phyloP scores from a whole-genome alignment of 2,329 filamentous ascomycete genomes.

The Falciphora oryzae region DNA sequence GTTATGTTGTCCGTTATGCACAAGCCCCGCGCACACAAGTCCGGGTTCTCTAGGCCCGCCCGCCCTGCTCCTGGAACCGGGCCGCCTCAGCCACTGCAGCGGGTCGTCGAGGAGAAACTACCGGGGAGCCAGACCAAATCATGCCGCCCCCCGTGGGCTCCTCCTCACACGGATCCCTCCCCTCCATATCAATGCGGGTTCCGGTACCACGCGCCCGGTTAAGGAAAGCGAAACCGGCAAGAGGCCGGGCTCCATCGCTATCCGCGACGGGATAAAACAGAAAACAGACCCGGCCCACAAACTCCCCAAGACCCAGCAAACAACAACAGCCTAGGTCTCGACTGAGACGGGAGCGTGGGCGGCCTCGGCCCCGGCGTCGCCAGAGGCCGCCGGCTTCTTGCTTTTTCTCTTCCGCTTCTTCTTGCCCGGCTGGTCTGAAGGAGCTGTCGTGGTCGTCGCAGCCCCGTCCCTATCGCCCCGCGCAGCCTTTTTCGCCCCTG shows the following conservation, averaged over 20 bases:
- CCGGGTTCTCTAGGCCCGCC: no score
- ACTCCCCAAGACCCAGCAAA: neutral
- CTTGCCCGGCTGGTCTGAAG: conserved; percentile 13
- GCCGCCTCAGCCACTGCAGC: neutral
- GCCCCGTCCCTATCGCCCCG: neutral
- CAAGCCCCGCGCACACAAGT: neutral
- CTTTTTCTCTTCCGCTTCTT: conserved; percentile 21
- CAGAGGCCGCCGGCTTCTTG: conserved; percentile 14
- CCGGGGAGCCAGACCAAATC: neutral
- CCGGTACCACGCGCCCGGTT: no score
- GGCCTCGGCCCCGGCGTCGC: neutral
- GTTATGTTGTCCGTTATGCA: neutral
- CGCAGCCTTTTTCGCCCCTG: neutral
- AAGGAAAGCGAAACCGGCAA: no score
- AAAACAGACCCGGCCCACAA: neutral
- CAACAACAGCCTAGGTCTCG: conserved; percentile 1
- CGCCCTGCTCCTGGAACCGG: neutral
- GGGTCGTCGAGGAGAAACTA: neutral
- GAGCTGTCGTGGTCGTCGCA: neutral
- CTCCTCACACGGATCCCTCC: neutral
- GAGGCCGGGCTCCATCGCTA: neutral
- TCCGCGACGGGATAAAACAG: neutral
- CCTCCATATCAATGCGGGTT: no score
- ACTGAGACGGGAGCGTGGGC: neutral
- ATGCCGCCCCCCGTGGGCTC: neutral